Percentiles rank a stretch among this genome's conserved stretches.
Evolutionary conservation across 2,329 filamentous ascomycete genomes (phyloP).

Genomic region (Aspergillus fructus): DNA sequence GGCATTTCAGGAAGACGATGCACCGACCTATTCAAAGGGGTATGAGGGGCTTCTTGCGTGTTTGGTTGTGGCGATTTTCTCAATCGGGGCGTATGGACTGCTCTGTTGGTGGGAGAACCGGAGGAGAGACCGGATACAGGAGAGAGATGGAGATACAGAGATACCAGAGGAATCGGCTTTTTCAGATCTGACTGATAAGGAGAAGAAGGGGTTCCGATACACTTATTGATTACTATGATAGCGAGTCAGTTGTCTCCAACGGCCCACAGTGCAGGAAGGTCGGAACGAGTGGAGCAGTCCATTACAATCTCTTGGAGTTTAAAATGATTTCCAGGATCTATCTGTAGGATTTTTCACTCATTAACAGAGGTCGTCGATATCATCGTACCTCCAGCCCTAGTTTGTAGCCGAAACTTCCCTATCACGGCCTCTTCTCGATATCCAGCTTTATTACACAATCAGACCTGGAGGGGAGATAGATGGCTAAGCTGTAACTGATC

Average conservation of each 20-base stretch:
- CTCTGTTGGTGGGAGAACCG: conserved; percentile 1
- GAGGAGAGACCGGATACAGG: background rate
- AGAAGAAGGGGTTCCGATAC: conserved; percentile 5
- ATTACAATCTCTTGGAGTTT: too few relatives aligned
- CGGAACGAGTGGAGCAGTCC: conserved; percentile 1
- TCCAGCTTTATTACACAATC: too few relatives aligned
- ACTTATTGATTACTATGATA: background rate
- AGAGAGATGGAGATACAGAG: background rate
- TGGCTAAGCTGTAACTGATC: too few relatives aligned
- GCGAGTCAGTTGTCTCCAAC: too few relatives aligned
- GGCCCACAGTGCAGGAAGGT: background rate
- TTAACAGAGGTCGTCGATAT: too few relatives aligned
- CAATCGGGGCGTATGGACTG: background rate
- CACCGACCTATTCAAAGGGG: conserved; percentile 1
- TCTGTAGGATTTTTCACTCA: too few relatives aligned
- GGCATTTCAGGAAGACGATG: conserved; percentile 41
- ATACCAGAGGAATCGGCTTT: background rate
- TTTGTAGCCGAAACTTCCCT: too few relatives aligned
- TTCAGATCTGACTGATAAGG: conserved; percentile 5
- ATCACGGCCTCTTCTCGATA: too few relatives aligned
- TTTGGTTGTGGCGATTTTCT: conserved; percentile 1
- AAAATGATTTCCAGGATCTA: too few relatives aligned
- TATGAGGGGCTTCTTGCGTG: background rate
- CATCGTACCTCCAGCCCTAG: too few relatives aligned
- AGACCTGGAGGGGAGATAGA: too few relatives aligned